Percentiles rank a stretch among this genome's conserved stretches.
phyloP scores from a whole-genome alignment of 495 filamentous ascomycete genomes.

The Chaetomidium leptoderma region DNA sequence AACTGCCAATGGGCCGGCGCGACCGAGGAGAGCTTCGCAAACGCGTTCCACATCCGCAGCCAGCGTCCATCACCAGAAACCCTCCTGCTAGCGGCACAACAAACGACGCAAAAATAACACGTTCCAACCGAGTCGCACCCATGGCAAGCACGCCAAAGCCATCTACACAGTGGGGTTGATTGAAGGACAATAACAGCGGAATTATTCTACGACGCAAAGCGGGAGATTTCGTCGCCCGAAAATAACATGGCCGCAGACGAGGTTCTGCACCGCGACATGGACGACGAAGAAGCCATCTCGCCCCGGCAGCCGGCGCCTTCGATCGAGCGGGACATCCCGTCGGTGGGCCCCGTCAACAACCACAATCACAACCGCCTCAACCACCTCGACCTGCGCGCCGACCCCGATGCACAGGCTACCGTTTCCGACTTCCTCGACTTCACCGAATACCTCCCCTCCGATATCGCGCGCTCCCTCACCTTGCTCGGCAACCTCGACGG shows the following conservation, averaged over 20 bases:
- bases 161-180: not conserved
- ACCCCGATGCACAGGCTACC: slow-evolving; percentile 91
- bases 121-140: not conserved
- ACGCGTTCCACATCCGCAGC: slow-evolving; percentile 9
- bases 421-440: slow-evolving; percentile 94
- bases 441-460: slow-evolving; percentile 93
- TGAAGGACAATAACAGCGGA: not conserved
- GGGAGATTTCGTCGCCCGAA: not conserved
- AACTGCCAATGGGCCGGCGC: not conserved
- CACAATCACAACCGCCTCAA: slow-evolving; percentile 29
- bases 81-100: not conserved
- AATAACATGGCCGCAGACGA: slow-evolving; percentile 19
- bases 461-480: slow-evolving; percentile 83
- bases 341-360: slow-evolving; percentile 28
- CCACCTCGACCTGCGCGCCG: slow-evolving; percentile 46
- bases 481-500: slow-evolving; percentile 80
- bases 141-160: not conserved
- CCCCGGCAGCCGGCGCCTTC: slow-evolving; percentile 35
- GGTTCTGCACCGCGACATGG: slow-evolving; percentile 26
- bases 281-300: slow-evolving; percentile 40
- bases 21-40: not conserved
- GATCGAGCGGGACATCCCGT: slow-evolving; percentile 30
- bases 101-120: not conserved
- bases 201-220: not conserved
- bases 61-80: not conserved